Conservation (phyloP, 2,329 filamentous ascomycete species). For the Neofusicoccum parvum region DNA sequence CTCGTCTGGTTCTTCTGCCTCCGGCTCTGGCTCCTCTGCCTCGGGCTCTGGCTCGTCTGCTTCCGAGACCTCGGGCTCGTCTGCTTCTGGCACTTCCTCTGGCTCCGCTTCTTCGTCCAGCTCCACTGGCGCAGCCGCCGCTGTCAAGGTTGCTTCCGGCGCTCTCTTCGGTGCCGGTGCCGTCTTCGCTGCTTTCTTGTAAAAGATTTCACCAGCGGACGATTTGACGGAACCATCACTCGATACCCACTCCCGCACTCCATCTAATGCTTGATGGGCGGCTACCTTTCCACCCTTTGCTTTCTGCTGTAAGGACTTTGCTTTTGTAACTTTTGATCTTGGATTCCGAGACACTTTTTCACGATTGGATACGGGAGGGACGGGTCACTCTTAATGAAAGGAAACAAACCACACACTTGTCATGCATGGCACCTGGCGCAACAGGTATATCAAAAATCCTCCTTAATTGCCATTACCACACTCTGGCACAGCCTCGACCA, state of each 20-base stretch:
- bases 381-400: slow-evolving; percentile 14
- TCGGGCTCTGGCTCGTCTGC: slow-evolving; percentile 13
- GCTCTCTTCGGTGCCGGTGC: slow-evolving; percentile 22
- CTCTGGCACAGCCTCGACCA: not conserved
- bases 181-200: slow-evolving; percentile 22
- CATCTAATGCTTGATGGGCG: not conserved
- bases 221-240: slow-evolving; percentile 5
- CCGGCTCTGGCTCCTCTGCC: not conserved
- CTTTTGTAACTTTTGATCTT: slow-evolving; percentile 1
- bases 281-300: not conserved
- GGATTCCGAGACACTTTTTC: not conserved
- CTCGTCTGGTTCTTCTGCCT: not conserved
- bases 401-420: not conserved
- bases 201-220: not conserved
- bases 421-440: slow-evolving; percentile 19
- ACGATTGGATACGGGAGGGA: slow-evolving; percentile 13
- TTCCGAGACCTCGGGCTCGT: not conserved
- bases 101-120: slow-evolving; percentile 20
- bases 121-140: slow-evolving; percentile 22
- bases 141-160: slow-evolving; percentile 21
- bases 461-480: not conserved
- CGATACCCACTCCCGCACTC: not conserved
- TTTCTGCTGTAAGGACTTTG: slow-evolving; percentile 10
- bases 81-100: slow-evolving; percentile 18
- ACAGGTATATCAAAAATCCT: slow-evolving; percentile 17